Evolutionary conservation across 352 stramenopile genomes (phyloP).

Genomic region (Globisporangium okanoganense): DNA sequence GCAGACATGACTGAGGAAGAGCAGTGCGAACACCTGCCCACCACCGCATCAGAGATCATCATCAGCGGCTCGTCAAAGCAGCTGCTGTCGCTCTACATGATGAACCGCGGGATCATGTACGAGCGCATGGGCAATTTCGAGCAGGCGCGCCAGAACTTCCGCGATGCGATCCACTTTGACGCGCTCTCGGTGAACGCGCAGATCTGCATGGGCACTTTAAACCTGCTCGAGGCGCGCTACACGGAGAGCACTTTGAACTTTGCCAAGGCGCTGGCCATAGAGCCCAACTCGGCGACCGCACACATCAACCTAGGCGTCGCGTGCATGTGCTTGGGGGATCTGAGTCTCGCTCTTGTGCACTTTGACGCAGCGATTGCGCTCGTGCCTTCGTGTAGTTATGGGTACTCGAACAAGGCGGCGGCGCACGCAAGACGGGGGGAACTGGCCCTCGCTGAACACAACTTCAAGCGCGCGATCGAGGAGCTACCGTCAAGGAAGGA

Average conservation of each 20-base stretch:
- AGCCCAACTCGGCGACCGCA: slow-evolving; percentile 47
- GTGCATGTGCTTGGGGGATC: slow-evolving; percentile 32
- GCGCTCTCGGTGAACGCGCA: slow-evolving; percentile 47
- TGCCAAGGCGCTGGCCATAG: slow-evolving; percentile 37
- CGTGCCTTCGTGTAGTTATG: slow-evolving; percentile 60
- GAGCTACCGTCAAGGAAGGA: slow-evolving; percentile 60
- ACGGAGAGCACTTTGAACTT: slow-evolving; percentile 32
- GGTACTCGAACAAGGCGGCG: slow-evolving; percentile 65
- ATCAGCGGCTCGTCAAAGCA: slow-evolving; percentile 60
- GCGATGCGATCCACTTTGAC: slow-evolving; percentile 66
- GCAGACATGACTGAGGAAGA: slow-evolving; percentile 2
- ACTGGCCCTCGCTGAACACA: slow-evolving; percentile 32
- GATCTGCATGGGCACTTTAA: slow-evolving; percentile 60
- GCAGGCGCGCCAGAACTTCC: slow-evolving; percentile 50
- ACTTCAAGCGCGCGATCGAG: slow-evolving; percentile 69
- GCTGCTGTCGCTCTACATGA: slow-evolving; percentile 60
- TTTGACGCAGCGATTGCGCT: slow-evolving; percentile 50
- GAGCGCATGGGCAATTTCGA: slow-evolving; percentile 47
- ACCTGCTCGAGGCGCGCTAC: slow-evolving; percentile 37
- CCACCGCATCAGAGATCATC: slow-evolving; percentile 14
- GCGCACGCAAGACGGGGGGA: slow-evolving; percentile 35
- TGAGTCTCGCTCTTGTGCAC: slow-evolving; percentile 29
- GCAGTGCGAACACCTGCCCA: neutral
- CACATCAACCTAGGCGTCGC: slow-evolving; percentile 59
- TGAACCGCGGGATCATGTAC: slow-evolving; percentile 66